Evolutionary conservation across 345 rosid species (phyloP), one percentile per base, ranked within the genome.

Genomic region (Citrus cavaleriei): DNA sequence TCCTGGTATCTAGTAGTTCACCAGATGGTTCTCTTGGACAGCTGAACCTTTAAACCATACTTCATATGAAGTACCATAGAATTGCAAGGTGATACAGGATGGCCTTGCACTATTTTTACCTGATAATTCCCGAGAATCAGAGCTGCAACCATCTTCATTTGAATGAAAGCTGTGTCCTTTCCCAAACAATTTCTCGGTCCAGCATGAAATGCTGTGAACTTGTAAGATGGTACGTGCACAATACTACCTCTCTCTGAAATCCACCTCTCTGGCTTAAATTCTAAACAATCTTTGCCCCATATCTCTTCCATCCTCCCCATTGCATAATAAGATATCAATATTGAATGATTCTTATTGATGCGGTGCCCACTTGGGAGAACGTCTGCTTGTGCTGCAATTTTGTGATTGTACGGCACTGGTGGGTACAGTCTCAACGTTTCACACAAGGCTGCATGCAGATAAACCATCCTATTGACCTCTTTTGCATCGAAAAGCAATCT

Each of bases 221-320:
- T 42, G 14, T 42, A 10, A 2, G 49, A 10, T 10, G 49, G 4
- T 0, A 81, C 80, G 10, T 72, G 70, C 3, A 55, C 9, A 32
- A 79, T 61, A 1, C 74, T 28, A 5, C 84, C 87, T 61, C 54
- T 38, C 16, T 75, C 79, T 0, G 80, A 74, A 42, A 42, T 10
- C 49, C 49, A 42, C 49, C 49, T 42, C 14, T 10, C 4, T 10
- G 49, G 49, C 49, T 42, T 42, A 3, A 83, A 85, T 35, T 83
- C 79, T 22, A 60, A 30, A 42, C 88, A 85, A 58, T 85, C 88
- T 21, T 83, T 46, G 2, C 83, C 83, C 83, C 86, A 85, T 0
- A 81, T 75, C 57, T 78, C 71, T 35, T 78, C 49, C 37, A 67
- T 74, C 10, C 80, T 76, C 27, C 81, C 88, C 81, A 83, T 83